phyloP scores from a whole-genome alignment of 164 flowering plant genomes.

The Malania oleifera region DNA sequence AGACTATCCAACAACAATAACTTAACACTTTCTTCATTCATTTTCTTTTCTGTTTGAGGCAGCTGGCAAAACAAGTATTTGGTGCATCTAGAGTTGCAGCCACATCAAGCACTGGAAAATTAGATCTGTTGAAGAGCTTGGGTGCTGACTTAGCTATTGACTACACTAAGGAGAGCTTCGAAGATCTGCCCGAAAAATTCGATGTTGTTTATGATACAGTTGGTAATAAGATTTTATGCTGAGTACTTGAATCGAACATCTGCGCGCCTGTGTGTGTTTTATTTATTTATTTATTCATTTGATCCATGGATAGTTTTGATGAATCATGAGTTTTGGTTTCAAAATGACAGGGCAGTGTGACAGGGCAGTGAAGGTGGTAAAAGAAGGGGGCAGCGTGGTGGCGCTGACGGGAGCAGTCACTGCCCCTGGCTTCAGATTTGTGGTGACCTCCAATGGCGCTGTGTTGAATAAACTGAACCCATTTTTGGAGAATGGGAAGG shows the following conservation, averaged over 20 bases:
- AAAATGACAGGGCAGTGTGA: constrained; percentile 68
- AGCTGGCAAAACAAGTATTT: constrained; percentile 93
- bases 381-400: constrained; percentile 92
- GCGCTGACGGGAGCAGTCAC: constrained; percentile 68
- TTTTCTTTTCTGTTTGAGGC: constrained; percentile 14
- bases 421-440: constrained; percentile 86
- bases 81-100: constrained; percentile 92
- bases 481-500: constrained; percentile 72
- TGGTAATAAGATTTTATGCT: constrained; percentile 49
- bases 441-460: constrained; percentile 75
- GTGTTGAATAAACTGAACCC: constrained; percentile 73
- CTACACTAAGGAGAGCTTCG: constrained; percentile 84
- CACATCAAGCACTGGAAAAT: constrained; percentile 74
- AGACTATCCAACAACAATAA: neutral
- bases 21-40: neutral
- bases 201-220: constrained; percentile 89
- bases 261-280: too few species aligned
- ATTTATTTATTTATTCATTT: too few species aligned
- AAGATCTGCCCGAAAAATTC: constrained; percentile 78
- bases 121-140: constrained; percentile 71
- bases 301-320: too few species aligned
- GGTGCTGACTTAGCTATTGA: constrained; percentile 92
- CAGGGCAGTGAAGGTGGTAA: constrained; percentile 69
- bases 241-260: neutral
- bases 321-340: neutral